Evolutionary conservation across 1,139 yeast species (phyloP), one percentile per base, ranked within the genome.

Genomic region (Sugiyamaella grinbergsii): DNA sequence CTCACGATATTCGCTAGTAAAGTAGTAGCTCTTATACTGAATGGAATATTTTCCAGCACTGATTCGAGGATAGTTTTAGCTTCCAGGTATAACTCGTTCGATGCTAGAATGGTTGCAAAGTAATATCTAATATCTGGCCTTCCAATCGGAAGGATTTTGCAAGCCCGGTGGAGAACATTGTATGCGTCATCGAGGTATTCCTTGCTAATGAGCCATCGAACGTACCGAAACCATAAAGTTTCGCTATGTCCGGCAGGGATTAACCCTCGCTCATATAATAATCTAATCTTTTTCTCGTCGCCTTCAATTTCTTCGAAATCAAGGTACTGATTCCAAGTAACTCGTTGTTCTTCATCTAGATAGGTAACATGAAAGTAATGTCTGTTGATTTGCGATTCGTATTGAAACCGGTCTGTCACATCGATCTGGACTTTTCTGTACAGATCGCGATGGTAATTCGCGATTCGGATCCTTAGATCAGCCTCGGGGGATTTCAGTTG

Each of bases 351-450:
- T 43, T 66, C 68, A 4, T 77, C 70, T 10, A 57, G 72, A 62
- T 70, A 68, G 19, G 69, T 66, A 2, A 80, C 77, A 47, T 76
- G 75, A 58, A 71, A 82, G 60, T 74, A 81, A 6, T 78, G 82
- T n/a, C 77, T 65, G 16, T 70, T 64, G n/a, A 86, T 66, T 11
- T 70, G 68, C 52, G 78, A 73, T 63, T 89, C 96, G 64, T 67
- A 85, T 5, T 72, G 70, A 68, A 78, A 84, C 13, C 83, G 62
- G 55, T 79, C 80, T 61, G 73, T 79, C 0, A 78, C 77, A 51
- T 77, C 76, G 54, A 72, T 77, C 62, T 86, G 95, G 0, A 83
- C 81, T 1, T 82, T 74, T 16, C 81, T 78, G 62, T 78, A 85
- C 1, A 78, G 68, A 55, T 82, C 85, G 3, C 67, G 62, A 49